phyloP scores from a whole-genome alignment of 805 yeast genomes.

The Wickerhamomyces tratensis region DNA sequence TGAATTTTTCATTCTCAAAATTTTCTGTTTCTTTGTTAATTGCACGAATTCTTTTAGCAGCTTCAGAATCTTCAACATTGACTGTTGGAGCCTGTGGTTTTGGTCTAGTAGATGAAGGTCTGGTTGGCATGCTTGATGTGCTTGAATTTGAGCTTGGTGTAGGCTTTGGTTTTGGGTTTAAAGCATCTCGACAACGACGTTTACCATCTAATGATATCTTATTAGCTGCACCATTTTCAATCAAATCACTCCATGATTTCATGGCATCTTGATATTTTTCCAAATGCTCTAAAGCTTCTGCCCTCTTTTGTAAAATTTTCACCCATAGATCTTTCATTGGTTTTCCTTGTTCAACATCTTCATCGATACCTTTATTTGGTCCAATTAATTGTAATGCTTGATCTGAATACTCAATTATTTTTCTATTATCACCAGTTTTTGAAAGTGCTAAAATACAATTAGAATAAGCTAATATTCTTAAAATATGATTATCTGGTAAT shows the following conservation, averaged over 20 bases:
- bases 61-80: conserved; percentile 23
- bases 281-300: conserved; percentile 75
- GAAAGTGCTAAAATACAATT: conserved; percentile 62
- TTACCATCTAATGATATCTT: conserved; percentile 69
- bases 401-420: conserved; percentile 20
- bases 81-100: conserved; percentile 4
- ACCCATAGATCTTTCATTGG: conserved; percentile 61
- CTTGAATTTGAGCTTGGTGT: conserved; percentile 7
- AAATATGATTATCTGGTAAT: conserved; percentile 56
- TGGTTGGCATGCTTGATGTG: conserved; percentile 1
- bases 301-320: conserved; percentile 59
- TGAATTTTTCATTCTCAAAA: conserved; percentile 47
- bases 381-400: conserved; percentile 24
- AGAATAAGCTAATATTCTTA: conserved; percentile 59
- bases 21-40: conserved; percentile 34
- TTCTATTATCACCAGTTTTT: conserved; percentile 59
- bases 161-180: conserved; percentile 34
- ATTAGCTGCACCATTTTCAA: conserved; percentile 59
- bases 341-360: conserved; percentile 39
- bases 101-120: conserved; percentile 8
- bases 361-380: conserved; percentile 26
- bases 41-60: conserved; percentile 40
- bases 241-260: conserved; percentile 45
- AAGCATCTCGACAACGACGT: conserved; percentile 59
- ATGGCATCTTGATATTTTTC: conserved; percentile 66